Base-by-base conservation (phyloP, 139 green algal species). In the Tetradesmus obliquus region DNA sequence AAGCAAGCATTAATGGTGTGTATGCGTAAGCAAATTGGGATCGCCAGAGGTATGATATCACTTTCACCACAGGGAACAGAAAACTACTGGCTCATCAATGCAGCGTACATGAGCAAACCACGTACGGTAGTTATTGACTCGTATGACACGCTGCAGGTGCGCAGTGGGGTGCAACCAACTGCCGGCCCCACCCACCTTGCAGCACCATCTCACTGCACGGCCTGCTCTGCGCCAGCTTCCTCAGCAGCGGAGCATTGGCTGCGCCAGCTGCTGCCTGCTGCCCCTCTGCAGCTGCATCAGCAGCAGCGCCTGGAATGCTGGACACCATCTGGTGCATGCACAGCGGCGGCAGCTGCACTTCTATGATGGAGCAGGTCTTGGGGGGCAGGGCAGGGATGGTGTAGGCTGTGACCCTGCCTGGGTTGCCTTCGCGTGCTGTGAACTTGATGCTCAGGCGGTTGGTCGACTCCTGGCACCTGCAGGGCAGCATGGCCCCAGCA, bases 391-490 rank as follows among this genome's bases (percentile, higher is more conserved):
- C 88, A 12, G 88, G 88, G 7, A 87, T 86, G 22, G 84, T 62
- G 55, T 93, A 90, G 24, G 66, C 86, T 1, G 19, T 51, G 4
- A 94, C 51, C 19, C 74, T 82, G 79, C 92, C 92, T 84, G 82
- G 10, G 5, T 55, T 62, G 32, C 92, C 92, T 58, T 94, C 92
- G 1, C 60, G 62, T 12, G 82, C 92, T 22, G 53, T 95, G 92
- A 97, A 97, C 85, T 95, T 95, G 90, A 97, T 91, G n/a, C 62
- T 86, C 66, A 97, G 79, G 5, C 94, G 92, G 89, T 93, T 95
- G 55, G 95, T 96, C 15, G 91, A 84, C 74, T 97, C 95, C 91
- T 97, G 94, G 91, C 93, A 96, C 83, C 94, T 96, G 91, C 10
- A 76, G n/a, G 17, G n/a, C 7, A 5, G 7, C 66, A 76, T 60